Conservation (phyloP, 306 rosid genomes). For the Pyrus communis region DNA sequence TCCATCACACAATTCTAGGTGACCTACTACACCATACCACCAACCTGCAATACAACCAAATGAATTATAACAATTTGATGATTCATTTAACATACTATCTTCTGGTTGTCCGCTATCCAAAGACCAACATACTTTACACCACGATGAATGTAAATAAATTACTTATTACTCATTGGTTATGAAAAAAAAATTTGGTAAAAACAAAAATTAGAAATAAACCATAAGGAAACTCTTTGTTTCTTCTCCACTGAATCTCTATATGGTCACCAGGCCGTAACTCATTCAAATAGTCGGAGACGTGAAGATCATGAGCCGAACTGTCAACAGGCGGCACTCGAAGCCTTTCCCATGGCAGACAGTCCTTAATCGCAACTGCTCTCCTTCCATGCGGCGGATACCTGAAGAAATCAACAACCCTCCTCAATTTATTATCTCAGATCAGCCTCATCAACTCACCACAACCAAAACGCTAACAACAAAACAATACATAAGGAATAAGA, state of each 20-base stretch:
- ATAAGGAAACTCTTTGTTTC: conserved; percentile 89
- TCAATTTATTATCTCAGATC: conserved; percentile 1
- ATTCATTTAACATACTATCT: no score
- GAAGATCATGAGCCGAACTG: conserved; percentile 72
- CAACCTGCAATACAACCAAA: conserved; percentile 63
- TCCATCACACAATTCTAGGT: conserved; percentile 82
- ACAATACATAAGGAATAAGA: not conserved
- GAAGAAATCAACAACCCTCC: conserved; percentile 11
- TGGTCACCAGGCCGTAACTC: conserved; percentile 78
- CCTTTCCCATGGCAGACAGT: conserved; percentile 73
- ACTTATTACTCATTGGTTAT: not conserved
- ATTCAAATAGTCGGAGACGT: conserved; percentile 58
- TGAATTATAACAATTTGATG: conserved; percentile 10
- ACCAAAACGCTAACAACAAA: not conserved
- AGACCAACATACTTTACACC: not conserved
- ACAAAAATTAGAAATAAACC: conserved; percentile 39
- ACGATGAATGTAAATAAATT: not conserved
- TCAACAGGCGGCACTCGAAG: conserved; percentile 74
- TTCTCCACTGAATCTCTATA: conserved; percentile 94
- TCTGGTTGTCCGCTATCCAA: not conserved
- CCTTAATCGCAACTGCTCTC: conserved; percentile 61
- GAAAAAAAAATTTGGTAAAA: not conserved
- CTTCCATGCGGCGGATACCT: conserved; percentile 96
- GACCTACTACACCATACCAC: conserved; percentile 98
- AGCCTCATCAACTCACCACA: conserved; percentile 10